Base-by-base conservation (phyloP, 1,284 basidiomycete species). In the Ustilago curta region DNA sequence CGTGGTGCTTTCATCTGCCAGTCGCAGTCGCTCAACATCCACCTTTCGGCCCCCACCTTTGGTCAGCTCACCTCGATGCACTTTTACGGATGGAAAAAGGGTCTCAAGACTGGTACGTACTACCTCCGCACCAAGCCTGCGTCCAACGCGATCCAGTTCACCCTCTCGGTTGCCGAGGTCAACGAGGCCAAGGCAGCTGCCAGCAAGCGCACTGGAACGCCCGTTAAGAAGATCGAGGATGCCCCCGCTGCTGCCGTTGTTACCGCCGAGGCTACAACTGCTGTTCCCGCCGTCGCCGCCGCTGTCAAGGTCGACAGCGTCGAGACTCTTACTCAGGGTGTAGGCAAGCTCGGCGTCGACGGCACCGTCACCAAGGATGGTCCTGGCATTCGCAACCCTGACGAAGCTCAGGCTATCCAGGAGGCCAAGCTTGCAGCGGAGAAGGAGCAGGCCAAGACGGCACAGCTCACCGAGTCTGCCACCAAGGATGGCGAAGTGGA, bases 81-180 rank as follows among this genome's bases (percentile, higher is more conserved):
- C 88, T 99, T 99, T 87, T 98, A 99, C 86, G 97, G 95, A 25
- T 99, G 96, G 97, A 97, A 97, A 90, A 94, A 94, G 87, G 97
- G 97, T 29, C 88, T 99, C 84, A 99, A 99, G 91, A 99, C 97
- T 0, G 97, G 83, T 45, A 77, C 79, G 39, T 87, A 89, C 88
- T 98, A 99, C 87, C 89, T 99, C 55, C 91, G 97, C 62, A 98
- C 97, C 45, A 90, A 93, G 59, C 94, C 97, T 2, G 94, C 95
- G 9, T 93, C 94, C 29, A 91, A 94, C 83, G 97, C 97, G 42
- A 95, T 97, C 86, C 95, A 99, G 88, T 99, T 99, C 88, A 99
- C 97, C 14, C 91, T 99, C 70, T 95, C 97, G 85, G 83, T 84
- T 42, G 83, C 91, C 91, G 86, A 89, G 59, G 88, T 95, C 72